Base-by-base conservation (phyloP, 495 filamentous ascomycete species). In the Penicillium desertorum region DNA sequence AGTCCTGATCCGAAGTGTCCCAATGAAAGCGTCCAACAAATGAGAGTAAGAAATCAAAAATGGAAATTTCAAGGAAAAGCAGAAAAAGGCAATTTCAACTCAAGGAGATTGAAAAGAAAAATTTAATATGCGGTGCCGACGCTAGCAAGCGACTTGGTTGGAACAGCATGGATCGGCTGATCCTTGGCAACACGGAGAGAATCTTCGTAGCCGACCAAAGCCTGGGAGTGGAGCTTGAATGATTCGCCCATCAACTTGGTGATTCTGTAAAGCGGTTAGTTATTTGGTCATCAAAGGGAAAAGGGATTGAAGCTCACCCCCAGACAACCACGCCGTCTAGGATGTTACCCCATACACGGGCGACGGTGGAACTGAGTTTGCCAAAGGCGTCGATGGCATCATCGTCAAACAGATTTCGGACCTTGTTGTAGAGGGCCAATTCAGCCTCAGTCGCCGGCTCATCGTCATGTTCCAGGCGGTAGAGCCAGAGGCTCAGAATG, bases 291-390 rank as follows among this genome's bases (percentile, higher is more conserved):
- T 37, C 16, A 11, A 19, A 39, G 22, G 53, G n/a, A 36, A 23
- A 27, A 22, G 41, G 51, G 44, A 12, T 45, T 19, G 41, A 52
- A 46, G 81, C 87, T 79, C 83, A 89, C 87, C 94, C 94, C 94
- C 94, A 98, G 56, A 98, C 94, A 63, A 97, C 93, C 59, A 97
- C 94, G 72, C 96, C 95, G 72, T 98, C 93, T 63, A 98, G 83
- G 87, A 98, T 98, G 60, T 90, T 91, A 70, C 95, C 94, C 94
- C 94, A 98, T 56, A 97, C 84, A 69, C 89, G 86, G 64, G 94
- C 92, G 36, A 98, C 93, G 48, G 90, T 91, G 32, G 91, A 90
- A 73, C 93, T 96, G 59, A 98, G 82, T 72, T 92, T 91, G 52
- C 84, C 86, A 76, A 88, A 90, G 22, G 83, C 74, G 54, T 95